Conservation (phyloP, 768 basidiomycete species). For the Trametes elegans region DNA sequence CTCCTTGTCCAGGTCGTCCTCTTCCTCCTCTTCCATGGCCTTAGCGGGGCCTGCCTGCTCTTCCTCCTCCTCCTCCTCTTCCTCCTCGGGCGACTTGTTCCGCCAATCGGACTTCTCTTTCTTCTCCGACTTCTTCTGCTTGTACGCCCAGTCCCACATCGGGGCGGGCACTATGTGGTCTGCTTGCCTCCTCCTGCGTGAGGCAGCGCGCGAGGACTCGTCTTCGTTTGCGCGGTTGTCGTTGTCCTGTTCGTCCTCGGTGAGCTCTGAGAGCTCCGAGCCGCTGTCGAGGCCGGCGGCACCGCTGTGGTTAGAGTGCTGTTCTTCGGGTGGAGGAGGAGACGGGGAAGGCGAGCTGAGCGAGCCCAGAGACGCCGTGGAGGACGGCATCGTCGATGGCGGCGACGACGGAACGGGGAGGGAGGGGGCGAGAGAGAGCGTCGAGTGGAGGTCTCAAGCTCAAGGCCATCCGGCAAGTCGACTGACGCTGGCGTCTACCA, state of each 20-base stretch:
- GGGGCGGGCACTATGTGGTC: conserved; percentile 72
- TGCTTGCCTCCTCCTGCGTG: conserved; percentile 30
- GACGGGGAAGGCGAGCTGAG: conserved; percentile 70
- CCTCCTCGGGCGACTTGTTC: conserved; percentile 36
- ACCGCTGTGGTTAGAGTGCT: conserved; percentile 31
- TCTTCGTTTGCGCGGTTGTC: conserved; percentile 32
- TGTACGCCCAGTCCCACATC: conserved; percentile 86
- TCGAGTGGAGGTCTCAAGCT: neutral
- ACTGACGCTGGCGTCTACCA: too few species aligned
- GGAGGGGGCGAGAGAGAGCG: neutral
- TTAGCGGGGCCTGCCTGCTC: conserved; percentile 43
- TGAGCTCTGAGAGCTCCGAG: conserved; percentile 82
- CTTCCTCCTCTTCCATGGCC: conserved; percentile 65
- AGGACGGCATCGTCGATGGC: conserved; percentile 43
- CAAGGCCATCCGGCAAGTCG: too few species aligned
- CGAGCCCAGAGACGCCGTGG: conserved; percentile 61
- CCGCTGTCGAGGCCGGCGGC: conserved; percentile 52
- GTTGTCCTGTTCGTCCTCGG: conserved; percentile 72
- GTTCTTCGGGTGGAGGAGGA: conserved; percentile 38
- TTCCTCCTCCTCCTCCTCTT: conserved; percentile 52
- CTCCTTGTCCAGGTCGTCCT: conserved; percentile 42
- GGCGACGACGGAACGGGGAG: conserved; percentile 21
- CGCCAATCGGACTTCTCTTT: conserved; percentile 34
- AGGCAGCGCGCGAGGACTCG: conserved; percentile 16
- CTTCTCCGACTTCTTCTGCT: conserved; percentile 34